Evolutionary conservation across 2,329 filamentous ascomycete genomes (phyloP).

Genomic region (Colletotrichum sp.): DNA sequence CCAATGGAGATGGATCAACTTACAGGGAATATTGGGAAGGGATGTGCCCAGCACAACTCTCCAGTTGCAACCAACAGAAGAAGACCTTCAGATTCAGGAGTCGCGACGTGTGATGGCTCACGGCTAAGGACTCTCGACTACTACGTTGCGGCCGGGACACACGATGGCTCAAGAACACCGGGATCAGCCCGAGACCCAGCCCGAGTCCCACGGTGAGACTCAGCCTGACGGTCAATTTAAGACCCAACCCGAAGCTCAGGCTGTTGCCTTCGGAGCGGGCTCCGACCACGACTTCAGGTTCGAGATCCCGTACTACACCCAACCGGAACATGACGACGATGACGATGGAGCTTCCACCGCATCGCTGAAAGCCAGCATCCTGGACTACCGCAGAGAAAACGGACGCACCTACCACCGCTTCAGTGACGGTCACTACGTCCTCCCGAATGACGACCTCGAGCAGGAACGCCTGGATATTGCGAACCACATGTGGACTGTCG

Average conservation of each 20-base stretch:
- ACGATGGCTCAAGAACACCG: neutral
- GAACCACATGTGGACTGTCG: slow-evolving; percentile 38
- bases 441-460: slow-evolving; percentile 28
- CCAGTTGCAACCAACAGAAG: neutral
- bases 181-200: neutral
- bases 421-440: slow-evolving; percentile 30
- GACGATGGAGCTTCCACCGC: neutral
- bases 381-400: slow-evolving; percentile 16
- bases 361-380: slow-evolving; percentile 16
- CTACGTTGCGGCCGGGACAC: neutral
- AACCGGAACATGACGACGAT: neutral
- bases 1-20: neutral
- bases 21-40: neutral
- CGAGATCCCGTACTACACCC: neutral
- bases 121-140: neutral
- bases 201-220: neutral
- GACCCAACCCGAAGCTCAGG: neutral
- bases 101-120: neutral
- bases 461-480: slow-evolving; percentile 34
- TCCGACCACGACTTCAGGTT: neutral
- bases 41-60: neutral
- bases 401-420: slow-evolving; percentile 21
- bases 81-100: neutral
- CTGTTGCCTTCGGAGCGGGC: neutral
- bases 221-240: neutral